phyloP scores from a whole-genome alignment of 1,284 basidiomycete species.

The Ganoderma multipileum region DNA sequence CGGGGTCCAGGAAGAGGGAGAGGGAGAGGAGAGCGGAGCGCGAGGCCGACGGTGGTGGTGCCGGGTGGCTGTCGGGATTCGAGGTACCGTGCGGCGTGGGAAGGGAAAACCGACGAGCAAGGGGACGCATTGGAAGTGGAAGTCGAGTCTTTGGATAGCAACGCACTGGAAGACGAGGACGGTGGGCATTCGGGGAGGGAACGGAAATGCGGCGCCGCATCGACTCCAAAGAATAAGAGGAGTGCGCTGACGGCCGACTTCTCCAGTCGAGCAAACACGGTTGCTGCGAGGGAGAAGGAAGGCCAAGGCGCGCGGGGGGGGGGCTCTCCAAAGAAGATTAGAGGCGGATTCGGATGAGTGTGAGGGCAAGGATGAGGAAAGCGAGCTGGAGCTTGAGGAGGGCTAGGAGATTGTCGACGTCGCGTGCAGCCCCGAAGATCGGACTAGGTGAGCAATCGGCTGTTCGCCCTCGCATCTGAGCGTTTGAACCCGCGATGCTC shows the following conservation, averaged over 20 bases:
- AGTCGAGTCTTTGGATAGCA: slow-evolving; percentile 30
- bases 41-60: neutral
- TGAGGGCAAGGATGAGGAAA: slow-evolving; percentile 47
- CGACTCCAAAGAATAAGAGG: slow-evolving; percentile 3
- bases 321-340: slow-evolving; percentile 33
- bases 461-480: neutral
- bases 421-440: slow-evolving; percentile 77
- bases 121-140: slow-evolving; percentile 8
- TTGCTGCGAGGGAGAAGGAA: neutral
- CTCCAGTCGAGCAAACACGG: neutral
- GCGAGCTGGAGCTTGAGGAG: slow-evolving; percentile 60
- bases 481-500: slow-evolving; percentile 1
- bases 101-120: neutral
- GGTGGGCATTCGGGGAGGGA: slow-evolving; percentile 43
- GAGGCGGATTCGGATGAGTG: slow-evolving; percentile 31
- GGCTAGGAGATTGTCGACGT: slow-evolving; percentile 75
- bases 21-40: neutral
- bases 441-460: slow-evolving; percentile 64
- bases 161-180: slow-evolving; percentile 37
- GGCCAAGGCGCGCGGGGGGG: slow-evolving; percentile 9
- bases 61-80: neutral
- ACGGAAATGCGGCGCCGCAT: slow-evolving; percentile 41
- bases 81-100: neutral
- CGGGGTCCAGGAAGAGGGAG: neutral
- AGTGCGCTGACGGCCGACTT: neutral